Base-by-base conservation (phyloP, 2,329 filamentous ascomycete species). In the Myriosclerotinia scirpicola region DNA sequence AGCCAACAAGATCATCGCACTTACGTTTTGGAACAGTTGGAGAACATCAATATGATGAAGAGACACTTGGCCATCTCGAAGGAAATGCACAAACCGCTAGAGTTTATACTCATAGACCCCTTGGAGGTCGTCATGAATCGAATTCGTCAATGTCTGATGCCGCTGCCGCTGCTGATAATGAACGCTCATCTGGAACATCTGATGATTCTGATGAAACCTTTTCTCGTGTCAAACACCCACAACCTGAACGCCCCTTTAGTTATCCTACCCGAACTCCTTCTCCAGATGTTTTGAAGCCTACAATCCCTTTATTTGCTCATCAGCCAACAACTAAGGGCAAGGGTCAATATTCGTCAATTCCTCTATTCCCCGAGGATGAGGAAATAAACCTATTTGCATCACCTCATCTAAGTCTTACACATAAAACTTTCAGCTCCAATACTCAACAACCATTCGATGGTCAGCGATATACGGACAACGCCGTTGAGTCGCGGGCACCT, bases 1-100 rank as follows among this genome's bases (percentile, higher is more conserved):
- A 77, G 66, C 77, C 77, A 55, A 72, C 70, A 56, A 75, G 69
- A 55, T 74, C 75, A 20, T 78, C 77, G 8, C 73, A 76, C 26
- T 68, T 77, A 52, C 74, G 76, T 20, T 76, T 73, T 61, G 74
- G 71, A 46, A 75, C 72, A 54, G 67, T 73, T 68, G 73, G 72
- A 22, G 71, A 67, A 12, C 64, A 65, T 44, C 54, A 71, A 48
- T 73, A 68, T 44, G 68, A 75, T 54, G 70, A 73, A 56, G 68
- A 73, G 53, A 74, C 73, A 30, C 67, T 75, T 34, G 69, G 61
- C 20, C 72, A 73, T 14, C 58, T 75, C 7, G 72, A 75, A 64
- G 74, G 73, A 1, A 68, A 68, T 26, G 20, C 65, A 9, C 22
- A 22, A 12, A 40, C 67, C 69, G 66, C 30, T 66, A 71, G 66